phyloP scores from a whole-genome alignment of 441 rosid genomes.

The Populus tomentosa region DNA sequence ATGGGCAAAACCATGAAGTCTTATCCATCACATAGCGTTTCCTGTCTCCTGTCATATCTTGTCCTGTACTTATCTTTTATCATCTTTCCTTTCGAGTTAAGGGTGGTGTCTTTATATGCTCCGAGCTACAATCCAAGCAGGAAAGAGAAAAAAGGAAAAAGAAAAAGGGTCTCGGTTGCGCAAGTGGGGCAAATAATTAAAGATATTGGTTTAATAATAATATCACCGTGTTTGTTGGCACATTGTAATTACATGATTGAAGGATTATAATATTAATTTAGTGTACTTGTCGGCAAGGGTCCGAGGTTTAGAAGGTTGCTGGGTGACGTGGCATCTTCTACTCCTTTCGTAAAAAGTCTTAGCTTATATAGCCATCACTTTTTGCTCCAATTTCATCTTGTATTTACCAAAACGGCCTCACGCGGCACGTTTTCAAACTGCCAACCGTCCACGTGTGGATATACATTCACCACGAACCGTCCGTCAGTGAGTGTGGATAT shows the following conservation, averaged over 20 bases:
- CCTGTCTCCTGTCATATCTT: not conserved
- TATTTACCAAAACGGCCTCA: constrained; percentile 21
- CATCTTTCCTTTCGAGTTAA: not conserved
- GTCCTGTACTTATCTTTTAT: not conserved
- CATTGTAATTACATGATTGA: not conserved
- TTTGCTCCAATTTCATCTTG: not conserved
- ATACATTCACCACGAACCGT: not conserved
- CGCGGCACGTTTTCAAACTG: constrained; percentile 8
- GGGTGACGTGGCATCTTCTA: constrained; percentile 41
- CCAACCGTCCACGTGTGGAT: not conserved
- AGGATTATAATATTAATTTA: not conserved
- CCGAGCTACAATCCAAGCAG: not conserved
- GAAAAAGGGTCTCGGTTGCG: not conserved
- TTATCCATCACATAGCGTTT: not conserved
- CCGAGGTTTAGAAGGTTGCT: constrained; percentile 33
- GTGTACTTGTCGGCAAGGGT: constrained; percentile 42
- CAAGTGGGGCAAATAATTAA: constrained; percentile 2
- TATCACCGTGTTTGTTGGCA: not conserved
- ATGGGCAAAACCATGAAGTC: not conserved
- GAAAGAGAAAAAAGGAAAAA: not conserved
- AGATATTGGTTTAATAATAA: not conserved
- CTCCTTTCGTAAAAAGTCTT: constrained; percentile 26
- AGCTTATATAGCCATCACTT: not conserved
- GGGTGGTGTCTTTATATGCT: not conserved
- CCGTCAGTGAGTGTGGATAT: not conserved